Evolutionary conservation across 768 basidiomycete genomes (phyloP).

Genomic region (Candolleomyces efflorescens): DNA sequence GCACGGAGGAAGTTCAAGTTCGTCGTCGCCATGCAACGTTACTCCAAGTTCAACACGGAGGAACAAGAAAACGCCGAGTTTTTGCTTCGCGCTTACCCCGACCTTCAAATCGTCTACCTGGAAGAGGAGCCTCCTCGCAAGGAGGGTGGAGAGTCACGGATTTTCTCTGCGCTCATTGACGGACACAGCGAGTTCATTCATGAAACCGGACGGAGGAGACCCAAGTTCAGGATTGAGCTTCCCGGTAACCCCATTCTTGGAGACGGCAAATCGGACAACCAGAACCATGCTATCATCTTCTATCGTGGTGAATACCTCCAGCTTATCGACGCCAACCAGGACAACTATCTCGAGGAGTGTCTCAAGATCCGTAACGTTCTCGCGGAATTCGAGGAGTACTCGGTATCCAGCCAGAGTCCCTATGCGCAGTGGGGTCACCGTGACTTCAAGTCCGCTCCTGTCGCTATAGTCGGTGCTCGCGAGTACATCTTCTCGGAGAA

Average conservation of each 20-base stretch:
- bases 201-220: slow-evolving; percentile 81
- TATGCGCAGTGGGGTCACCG: slow-evolving; percentile 88
- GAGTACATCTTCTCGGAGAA: slow-evolving; percentile 99
- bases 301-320: slow-evolving; percentile 99
- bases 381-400: slow-evolving; percentile 94
- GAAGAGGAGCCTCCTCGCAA: slow-evolving; percentile 94
- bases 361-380: slow-evolving; percentile 99
- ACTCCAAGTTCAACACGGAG: slow-evolving; percentile 99
- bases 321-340: slow-evolving; percentile 99
- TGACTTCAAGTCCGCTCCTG: slow-evolving; percentile 84
- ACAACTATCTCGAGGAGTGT: slow-evolving; percentile 99
- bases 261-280: slow-evolving; percentile 99
- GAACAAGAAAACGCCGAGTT: slow-evolving; percentile 99
- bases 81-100: slow-evolving; percentile 93
- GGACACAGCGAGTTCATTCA: slow-evolving; percentile 95
- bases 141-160: slow-evolving; percentile 91
- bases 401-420: slow-evolving; percentile 80
- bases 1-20: slow-evolving; percentile 98
- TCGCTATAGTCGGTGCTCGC: slow-evolving; percentile 97
- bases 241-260: slow-evolving; percentile 99
- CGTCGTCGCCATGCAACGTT: slow-evolving; percentile 98
- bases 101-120: slow-evolving; percentile 96
- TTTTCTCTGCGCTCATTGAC: slow-evolving; percentile 96
- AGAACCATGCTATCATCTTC: slow-evolving; percentile 99
- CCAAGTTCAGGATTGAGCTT: slow-evolving; percentile 98